Percentiles rank a stretch among this genome's conserved stretches.
Conservation (phyloP, 208 protist genomes). For the Endotrypanum monterogeii region DNA sequence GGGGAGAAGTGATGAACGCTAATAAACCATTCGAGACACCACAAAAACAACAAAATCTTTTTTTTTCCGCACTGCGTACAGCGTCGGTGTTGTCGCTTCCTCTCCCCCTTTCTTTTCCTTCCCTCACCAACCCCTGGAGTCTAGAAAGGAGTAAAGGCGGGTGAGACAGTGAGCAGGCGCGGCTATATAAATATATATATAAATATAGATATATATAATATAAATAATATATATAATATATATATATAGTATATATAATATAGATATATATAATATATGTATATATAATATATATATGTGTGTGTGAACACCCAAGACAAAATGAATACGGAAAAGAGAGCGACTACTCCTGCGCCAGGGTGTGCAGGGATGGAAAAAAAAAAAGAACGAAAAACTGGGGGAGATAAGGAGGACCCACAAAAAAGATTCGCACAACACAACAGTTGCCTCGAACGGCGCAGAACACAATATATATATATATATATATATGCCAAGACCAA, state of each 20-base stretch:
- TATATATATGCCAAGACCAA: background rate
- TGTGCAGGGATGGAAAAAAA: constrained; percentile 1
- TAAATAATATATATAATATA: no score
- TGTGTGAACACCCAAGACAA: background rate
- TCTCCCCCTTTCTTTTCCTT: background rate
- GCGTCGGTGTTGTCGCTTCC: background rate
- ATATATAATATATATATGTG: background rate
- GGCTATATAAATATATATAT: no score
- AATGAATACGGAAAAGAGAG: background rate
- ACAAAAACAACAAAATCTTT: no score
- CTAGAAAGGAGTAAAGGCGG: no score
- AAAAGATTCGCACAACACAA: no score
- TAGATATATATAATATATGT: background rate
- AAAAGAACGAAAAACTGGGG: background rate
- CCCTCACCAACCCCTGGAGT: no score
- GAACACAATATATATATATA: background rate
- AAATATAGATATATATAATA: no score
- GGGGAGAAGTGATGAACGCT: no score
- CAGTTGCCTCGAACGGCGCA: background rate
- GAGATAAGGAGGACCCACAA: background rate
- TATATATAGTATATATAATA: no score
- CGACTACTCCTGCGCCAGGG: background rate
- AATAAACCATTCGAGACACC: no score
- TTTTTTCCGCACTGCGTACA: no score
- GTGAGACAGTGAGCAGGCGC: no score